Base-by-base conservation (phyloP, 805 yeast species). In the Candida chauliodis region DNA sequence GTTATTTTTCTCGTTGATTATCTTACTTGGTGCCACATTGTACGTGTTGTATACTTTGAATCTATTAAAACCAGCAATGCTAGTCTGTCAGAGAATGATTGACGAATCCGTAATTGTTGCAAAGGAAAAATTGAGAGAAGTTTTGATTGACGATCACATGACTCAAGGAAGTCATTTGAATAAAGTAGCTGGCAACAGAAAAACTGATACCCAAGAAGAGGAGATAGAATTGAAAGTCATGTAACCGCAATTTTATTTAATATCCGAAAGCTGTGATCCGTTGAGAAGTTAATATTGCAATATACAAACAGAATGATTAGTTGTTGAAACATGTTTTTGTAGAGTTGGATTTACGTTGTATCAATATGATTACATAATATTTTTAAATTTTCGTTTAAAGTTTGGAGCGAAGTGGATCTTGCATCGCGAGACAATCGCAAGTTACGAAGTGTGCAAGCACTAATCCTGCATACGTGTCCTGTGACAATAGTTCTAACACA, bases 11-110 rank as follows among this genome's bases (percentile, higher is more conserved):
- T 69, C 84, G 5, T 56, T 89, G 34, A 50, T 76, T 1, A 55
- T 90, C 30, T 36, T 88, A 8, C 31, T 72, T 1, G 75, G 75
- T 1, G 86, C 84, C 0, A 83, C 77, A 1, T 55, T 73, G 1
- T 87, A 83, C 55, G 73, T 84, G 36, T 72, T 88, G 42, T 82
- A 85, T 54, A 74, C 72, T 40, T 69, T 84, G 56, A 83, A 83
- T 47, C 63, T 91, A 58, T 75, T 91, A 66, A 82, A 83, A 5
- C 96, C 96, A 0, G 80, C 90, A 8, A 47, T 76, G 36, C 65
- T 71, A 26, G 78, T 89, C 17, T 74, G 64, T 4, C 72, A 74
- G 40, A 71, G 81, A 14, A 76, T 84, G 52, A 34, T 73, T 9
- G 77, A 76, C 26, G 83, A 84, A 50, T 63, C 81, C 0, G 54